Conservation (phyloP, 768 basidiomycete species). For the Boletus speciosus region DNA sequence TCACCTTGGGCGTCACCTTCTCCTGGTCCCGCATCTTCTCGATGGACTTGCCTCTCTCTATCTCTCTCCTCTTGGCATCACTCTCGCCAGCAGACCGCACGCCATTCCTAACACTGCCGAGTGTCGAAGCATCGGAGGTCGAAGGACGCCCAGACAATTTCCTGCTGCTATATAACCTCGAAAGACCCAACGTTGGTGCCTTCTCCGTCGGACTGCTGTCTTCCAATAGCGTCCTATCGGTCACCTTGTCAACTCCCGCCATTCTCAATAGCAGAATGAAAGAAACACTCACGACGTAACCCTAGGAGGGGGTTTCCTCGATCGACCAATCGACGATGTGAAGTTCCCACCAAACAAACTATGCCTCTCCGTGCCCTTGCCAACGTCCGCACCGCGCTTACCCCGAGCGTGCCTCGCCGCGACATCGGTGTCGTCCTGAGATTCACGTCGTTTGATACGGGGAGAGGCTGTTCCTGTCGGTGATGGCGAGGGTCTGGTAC, state of each 20-base stretch:
- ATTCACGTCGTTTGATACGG: conserved; percentile 18
- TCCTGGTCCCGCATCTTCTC: conserved; percentile 21
- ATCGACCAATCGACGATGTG: conserved; percentile 56
- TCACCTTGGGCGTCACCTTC: conserved; percentile 16
- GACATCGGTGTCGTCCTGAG: conserved; percentile 23
- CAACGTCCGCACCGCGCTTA: conserved; percentile 50
- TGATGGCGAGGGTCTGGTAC: conserved; percentile 24
- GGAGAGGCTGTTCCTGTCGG: conserved; percentile 23
- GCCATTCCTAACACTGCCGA: conserved; percentile 25
- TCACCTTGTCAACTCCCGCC: not conserved
- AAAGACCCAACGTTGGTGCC: conserved; percentile 44
- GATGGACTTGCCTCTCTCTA: conserved; percentile 22
- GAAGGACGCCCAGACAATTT: conserved; percentile 43
- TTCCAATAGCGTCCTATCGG: conserved; percentile 30
- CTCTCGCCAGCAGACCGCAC: conserved; percentile 19
- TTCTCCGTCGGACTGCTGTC: conserved; percentile 41
- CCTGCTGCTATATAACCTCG: conserved; percentile 44
- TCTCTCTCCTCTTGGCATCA: conserved; percentile 15
- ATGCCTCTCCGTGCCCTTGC: conserved; percentile 52
- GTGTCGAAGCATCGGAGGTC: conserved; percentile 36
- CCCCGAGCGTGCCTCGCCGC: conserved; percentile 38
- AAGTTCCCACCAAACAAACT: conserved; percentile 81
- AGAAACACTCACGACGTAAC: conserved; percentile 55
- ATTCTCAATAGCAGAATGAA: not conserved
- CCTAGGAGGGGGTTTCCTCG: conserved; percentile 78